phyloP scores from a whole-genome alignment of 1,139 yeast species.

The Geotrichum cucujoidarum region DNA sequence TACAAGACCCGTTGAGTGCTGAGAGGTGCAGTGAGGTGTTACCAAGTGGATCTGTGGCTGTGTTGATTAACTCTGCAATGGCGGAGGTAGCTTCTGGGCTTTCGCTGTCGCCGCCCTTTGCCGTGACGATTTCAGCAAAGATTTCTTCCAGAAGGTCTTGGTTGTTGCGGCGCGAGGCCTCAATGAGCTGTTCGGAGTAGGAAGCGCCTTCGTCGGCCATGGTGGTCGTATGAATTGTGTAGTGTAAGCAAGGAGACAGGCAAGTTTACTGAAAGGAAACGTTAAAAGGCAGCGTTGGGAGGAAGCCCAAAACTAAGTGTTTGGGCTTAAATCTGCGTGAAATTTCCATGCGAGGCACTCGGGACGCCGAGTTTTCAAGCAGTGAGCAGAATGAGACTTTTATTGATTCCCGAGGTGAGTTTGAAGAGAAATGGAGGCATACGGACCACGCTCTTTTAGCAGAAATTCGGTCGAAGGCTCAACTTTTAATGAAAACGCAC shows the following conservation, averaged over 20 bases:
- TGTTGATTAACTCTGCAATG: slow-evolving; percentile 61
- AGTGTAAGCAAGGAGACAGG: neutral
- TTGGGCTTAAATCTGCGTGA: no score
- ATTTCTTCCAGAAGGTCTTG: slow-evolving; percentile 63
- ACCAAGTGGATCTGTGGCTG: slow-evolving; percentile 71
- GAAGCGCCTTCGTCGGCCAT: slow-evolving; percentile 60
- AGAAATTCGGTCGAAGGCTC: no score
- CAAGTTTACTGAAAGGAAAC: neutral
- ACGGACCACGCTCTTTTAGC: no score
- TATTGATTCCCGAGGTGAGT: no score
- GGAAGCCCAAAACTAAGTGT: neutral
- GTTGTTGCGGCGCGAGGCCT: slow-evolving; percentile 85
- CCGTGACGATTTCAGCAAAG: slow-evolving; percentile 43
- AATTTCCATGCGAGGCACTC: no score
- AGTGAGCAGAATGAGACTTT: no score
- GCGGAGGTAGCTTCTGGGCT: neutral
- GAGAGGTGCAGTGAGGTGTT: slow-evolving; percentile 81
- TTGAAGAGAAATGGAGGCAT: no score
- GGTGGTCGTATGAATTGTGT: neutral
- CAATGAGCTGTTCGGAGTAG: slow-evolving; percentile 72
- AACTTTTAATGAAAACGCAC: no score
- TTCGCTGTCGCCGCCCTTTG: slow-evolving; percentile 16
- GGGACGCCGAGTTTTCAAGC: no score
- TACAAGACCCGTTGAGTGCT: slow-evolving; percentile 71
- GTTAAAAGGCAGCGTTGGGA: neutral